These are phyloP conservation scores for Candida orba DNA, from an alignment of 805 yeast genomes.

Conservation along the genomic window DNA sequence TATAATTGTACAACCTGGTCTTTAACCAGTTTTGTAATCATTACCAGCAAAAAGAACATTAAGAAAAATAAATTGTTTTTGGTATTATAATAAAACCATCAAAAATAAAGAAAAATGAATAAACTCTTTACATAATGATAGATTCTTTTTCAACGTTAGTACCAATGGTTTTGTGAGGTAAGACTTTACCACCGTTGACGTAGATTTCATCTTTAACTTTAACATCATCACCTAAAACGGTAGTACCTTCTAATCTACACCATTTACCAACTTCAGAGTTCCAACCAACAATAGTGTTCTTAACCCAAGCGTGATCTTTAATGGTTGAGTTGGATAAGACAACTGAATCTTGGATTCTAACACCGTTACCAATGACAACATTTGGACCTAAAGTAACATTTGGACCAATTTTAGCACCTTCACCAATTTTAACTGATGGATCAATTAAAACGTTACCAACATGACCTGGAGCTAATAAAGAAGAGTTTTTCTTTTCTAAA, in stretches of 20 bases:
- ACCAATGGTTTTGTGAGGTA: constrained; percentile 96
- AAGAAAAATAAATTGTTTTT: neutral
- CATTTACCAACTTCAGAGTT: constrained; percentile 95
- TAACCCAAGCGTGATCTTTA: constrained; percentile 97
- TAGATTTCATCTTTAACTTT: constrained; percentile 97
- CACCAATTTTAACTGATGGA: constrained; percentile 89
- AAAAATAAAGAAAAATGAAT: neutral
- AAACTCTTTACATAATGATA: constrained; percentile 73
- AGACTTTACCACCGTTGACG: constrained; percentile 98
- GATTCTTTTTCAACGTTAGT: constrained; percentile 96
- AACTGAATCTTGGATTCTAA: constrained; percentile 93
- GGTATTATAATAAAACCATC: neutral
- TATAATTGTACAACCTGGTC: constrained; percentile 1
- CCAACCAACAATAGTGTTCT: constrained; percentile 98
- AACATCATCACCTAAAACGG: constrained; percentile 98
- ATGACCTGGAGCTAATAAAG: constrained; percentile 62
- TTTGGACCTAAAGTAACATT: constrained; percentile 97
- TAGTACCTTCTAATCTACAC: constrained; percentile 97
- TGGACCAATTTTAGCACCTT: constrained; percentile 95
- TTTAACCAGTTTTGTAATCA: constrained; percentile 1
- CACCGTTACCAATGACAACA: constrained; percentile 95
- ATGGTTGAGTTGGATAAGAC: constrained; percentile 84
- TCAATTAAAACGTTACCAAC: constrained; percentile 85
- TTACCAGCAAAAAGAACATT: constrained; percentile 2
- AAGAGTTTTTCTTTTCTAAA: constrained; percentile 71